phyloP scores from a whole-genome alignment of 192 early-diverging fungal species.

The Coemansia sp. region DNA sequence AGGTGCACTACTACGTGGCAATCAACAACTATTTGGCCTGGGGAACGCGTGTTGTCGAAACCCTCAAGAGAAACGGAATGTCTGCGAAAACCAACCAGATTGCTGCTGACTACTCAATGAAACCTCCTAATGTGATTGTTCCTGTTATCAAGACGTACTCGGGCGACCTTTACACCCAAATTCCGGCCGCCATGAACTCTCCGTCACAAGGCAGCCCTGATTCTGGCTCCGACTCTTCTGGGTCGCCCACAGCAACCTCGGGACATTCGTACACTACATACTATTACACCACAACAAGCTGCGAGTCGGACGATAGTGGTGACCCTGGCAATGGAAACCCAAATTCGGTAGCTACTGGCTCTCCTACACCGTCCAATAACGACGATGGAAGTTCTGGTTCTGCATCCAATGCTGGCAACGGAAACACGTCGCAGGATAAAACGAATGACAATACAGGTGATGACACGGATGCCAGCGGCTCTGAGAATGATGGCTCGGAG shows the following conservation, averaged over 20 bases:
- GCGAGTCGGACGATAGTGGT: background rate
- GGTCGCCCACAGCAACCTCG: background rate
- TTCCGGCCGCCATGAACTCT: constrained; percentile 2
- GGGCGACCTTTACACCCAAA: constrained; percentile 30
- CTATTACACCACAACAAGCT: constrained; percentile 8
- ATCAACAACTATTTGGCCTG: constrained; percentile 38
- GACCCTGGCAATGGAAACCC: background rate
- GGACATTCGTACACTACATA: background rate
- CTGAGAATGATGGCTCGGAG: background rate
- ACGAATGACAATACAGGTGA: too few relatives aligned
- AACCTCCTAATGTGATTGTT: constrained; percentile 3
- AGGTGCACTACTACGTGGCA: constrained; percentile 35
- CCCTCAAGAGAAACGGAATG: background rate
- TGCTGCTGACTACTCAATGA: constrained; percentile 14
- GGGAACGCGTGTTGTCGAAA: constrained; percentile 12
- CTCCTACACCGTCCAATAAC: background rate
- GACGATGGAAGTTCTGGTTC: background rate
- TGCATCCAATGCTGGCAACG: background rate
- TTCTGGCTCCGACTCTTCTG: background rate
- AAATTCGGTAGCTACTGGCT: background rate
- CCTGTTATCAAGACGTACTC: constrained; percentile 24
- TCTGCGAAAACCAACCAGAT: background rate
- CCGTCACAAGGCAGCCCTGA: background rate
- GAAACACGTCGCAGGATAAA: background rate
- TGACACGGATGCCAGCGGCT: background rate